These are phyloP conservation scores for Thyridium curvatum DNA, from an alignment of 2,329 filamentous ascomycete species.

Conservation along the genomic window DNA sequence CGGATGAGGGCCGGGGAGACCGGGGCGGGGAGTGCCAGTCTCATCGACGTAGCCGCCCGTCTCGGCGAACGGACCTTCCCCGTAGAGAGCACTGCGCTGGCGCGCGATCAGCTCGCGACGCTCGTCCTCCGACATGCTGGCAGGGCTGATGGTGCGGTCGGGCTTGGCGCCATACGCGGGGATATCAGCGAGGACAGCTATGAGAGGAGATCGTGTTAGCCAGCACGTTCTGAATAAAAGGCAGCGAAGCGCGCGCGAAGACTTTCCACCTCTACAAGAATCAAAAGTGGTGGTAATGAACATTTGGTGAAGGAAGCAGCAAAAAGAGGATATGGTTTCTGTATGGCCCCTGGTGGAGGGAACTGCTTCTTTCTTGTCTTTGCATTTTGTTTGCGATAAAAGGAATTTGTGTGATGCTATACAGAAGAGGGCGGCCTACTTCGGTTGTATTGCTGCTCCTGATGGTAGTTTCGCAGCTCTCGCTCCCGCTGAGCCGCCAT, in stretches of 20 bases:
- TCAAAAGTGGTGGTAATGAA: background rate
- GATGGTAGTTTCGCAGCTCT: slow-evolving; percentile 98
- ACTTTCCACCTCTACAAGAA: slow-evolving; percentile 1
- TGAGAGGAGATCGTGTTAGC: slow-evolving; percentile 23
- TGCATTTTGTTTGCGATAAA: slow-evolving; percentile 15
- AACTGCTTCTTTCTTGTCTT: slow-evolving; percentile 4
- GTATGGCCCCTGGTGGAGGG: background rate
- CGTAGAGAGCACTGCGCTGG: slow-evolving; percentile 91
- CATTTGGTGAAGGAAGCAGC: background rate
- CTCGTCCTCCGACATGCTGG: slow-evolving; percentile 86
- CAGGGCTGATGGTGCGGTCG: slow-evolving; percentile 79
- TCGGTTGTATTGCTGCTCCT: slow-evolving; percentile 99
- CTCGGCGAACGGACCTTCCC: slow-evolving; percentile 65
- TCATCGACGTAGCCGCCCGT: slow-evolving; percentile 64
- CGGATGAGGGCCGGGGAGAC: slow-evolving; percentile 55
- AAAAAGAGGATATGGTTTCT: background rate
- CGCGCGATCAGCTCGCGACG: slow-evolving; percentile 93
- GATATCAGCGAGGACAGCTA: slow-evolving; percentile 45
- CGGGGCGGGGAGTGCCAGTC: slow-evolving; percentile 53
- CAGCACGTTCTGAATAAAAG: slow-evolving; percentile 8
- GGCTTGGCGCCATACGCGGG: slow-evolving; percentile 56
- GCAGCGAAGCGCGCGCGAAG: background rate
- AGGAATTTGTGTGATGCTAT: slow-evolving; percentile 51
- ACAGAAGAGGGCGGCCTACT: slow-evolving; percentile 82
- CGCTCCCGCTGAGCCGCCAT: slow-evolving; percentile 98